These are phyloP conservation scores for Nicotiana undulata DNA, from an alignment of 257 asterid genomes.

Conservation along the genomic window DNA sequence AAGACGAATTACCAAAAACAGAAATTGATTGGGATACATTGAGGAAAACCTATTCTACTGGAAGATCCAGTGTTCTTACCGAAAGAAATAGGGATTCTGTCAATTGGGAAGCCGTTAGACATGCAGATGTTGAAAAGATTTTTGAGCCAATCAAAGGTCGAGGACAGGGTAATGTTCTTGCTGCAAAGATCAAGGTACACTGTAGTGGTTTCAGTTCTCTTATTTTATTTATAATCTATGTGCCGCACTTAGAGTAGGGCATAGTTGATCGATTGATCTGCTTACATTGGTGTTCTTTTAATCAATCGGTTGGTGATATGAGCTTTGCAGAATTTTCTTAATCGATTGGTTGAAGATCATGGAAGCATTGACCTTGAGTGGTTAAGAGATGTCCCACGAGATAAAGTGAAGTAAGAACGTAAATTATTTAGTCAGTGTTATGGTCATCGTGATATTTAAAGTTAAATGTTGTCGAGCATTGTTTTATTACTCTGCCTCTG, in stretches of 20 bases:
- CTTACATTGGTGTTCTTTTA: background rate
- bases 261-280: background rate
- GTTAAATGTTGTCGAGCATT: background rate
- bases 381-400: slow-evolving; percentile 50
- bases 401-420: slow-evolving; percentile 34
- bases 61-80: slow-evolving; percentile 5
- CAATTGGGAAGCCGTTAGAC: slow-evolving; percentile 53
- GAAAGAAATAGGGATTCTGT: slow-evolving; percentile 26
- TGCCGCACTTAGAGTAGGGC: too few species aligned
- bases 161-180: slow-evolving; percentile 41
- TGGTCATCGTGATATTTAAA: background rate
- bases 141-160: slow-evolving; percentile 25
- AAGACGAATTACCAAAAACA: slow-evolving; percentile 1
- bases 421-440: background rate
- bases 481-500: background rate
- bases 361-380: slow-evolving; percentile 59
- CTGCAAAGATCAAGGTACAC: slow-evolving; percentile 47
- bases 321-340: slow-evolving; percentile 35
- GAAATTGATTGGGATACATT: slow-evolving; percentile 39
- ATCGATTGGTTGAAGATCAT: slow-evolving; percentile 37
- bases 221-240: background rate
- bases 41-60: slow-evolving; percentile 19
- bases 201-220: background rate
- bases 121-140: slow-evolving; percentile 25
- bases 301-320: background rate